Base-by-base conservation (phyloP, 1,284 basidiomycete genomes). In the Microbotryomycetes sp. region DNA sequence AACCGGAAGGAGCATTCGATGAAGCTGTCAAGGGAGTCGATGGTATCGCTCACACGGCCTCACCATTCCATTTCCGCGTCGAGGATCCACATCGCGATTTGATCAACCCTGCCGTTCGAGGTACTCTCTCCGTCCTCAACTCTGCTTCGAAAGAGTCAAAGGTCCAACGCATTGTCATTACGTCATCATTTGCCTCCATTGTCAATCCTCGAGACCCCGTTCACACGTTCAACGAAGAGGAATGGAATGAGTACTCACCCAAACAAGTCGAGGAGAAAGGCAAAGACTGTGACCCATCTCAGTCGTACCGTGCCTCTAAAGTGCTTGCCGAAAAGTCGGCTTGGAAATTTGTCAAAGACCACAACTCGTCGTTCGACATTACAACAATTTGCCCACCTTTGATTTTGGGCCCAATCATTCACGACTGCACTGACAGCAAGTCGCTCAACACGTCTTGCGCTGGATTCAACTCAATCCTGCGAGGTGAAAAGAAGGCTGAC, bases 81-180 rank as follows among this genome's bases (percentile, higher is more conserved):
- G 12, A 63, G 9, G 71, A 74, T 48, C 73, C 74, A 6, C 64
- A 71, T 45, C 69, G 71, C 54, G 76, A 76, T 30, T 72, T 79
- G 53, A 73, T 79, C 58, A 73, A 77, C 56, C 78, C 79, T 3
- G 79, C 79, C n/a, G 75, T 81, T 26, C 65, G 77, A 52, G 79
- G 79, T 3, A 81, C 79, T 1, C 68, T 70, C n/a, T 74, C 74
- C 54, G 69, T 80, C 6, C 70, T 81, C 14, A 69, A 74, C 29
- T 66, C 72, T 42, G 75, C 76, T 19, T 62, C 70, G 29, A 73
- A 70, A 30, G 70, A 56, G 60, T 42, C 70, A 29, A 67, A 64
- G n/a, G 74, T 80, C 66, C 75, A 76, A 64, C 72, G 76, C 19
- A 73, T 80, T 49, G 75, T 78, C 29, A 70, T 80, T 56, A 78